Percentiles rank a stretch among this genome's conserved stretches.
Evolutionary conservation across 1,284 basidiomycete genomes (phyloP).

Genomic region (Malassezia sympodialis): DNA sequence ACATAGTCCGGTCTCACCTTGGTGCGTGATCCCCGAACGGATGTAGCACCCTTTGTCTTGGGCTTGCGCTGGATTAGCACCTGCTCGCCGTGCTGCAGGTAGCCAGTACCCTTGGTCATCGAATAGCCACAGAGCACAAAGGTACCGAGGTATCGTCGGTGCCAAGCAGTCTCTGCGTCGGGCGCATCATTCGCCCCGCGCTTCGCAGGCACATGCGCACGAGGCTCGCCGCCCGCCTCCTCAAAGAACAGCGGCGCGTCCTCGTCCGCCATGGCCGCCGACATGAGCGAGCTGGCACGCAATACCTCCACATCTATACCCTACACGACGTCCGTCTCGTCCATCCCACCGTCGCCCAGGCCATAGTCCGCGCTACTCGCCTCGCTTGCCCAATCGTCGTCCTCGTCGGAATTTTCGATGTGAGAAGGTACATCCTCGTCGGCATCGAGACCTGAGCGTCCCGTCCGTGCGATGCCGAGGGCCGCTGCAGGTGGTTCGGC

Average conservation of each 20-base stretch:
- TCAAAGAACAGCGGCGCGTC: constrained; percentile 17
- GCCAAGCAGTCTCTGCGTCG: not conserved
- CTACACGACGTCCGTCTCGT: constrained; percentile 18
- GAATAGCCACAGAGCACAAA: constrained; percentile 44
- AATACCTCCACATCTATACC: not conserved
- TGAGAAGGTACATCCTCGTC: not conserved
- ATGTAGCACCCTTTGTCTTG: constrained; percentile 11
- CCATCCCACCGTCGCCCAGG: constrained; percentile 22
- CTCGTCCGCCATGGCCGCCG: not conserved
- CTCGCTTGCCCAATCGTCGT: constrained; percentile 27
- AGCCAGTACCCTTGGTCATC: constrained; percentile 34
- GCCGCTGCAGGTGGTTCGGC: not conserved
- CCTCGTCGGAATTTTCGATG: not conserved
- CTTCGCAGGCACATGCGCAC: not conserved
- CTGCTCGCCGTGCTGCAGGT: constrained; percentile 32
- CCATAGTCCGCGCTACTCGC: constrained; percentile 21
- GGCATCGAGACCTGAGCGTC: constrained; percentile 4
- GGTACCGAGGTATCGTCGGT: constrained; percentile 32
- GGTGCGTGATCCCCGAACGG: not conserved
- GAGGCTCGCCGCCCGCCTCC: not conserved
- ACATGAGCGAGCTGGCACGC: not conserved
- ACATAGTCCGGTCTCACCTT: constrained; percentile 25
- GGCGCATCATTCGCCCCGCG: not conserved
- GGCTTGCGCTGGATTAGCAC: constrained; percentile 35
- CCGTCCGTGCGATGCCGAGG: not conserved